Conservation (phyloP, 805 yeast genomes). For the Torulaspora quercuum region DNA sequence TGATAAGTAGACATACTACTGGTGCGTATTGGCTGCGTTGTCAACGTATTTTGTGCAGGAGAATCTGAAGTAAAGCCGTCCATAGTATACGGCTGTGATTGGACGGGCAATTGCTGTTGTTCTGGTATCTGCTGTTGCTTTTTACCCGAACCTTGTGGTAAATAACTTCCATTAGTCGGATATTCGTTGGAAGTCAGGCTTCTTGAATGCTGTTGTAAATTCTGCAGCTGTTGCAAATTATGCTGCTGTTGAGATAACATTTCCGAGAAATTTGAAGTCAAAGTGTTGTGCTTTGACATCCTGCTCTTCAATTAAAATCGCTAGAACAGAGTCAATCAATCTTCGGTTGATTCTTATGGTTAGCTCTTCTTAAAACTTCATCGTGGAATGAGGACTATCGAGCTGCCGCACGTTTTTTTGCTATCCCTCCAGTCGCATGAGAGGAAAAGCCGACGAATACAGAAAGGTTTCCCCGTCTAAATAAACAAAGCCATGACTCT, state of each 20-base stretch:
- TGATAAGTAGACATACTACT: constrained; percentile 13
- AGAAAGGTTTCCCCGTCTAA: too few relatives aligned
- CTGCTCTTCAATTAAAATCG: background rate
- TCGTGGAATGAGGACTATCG: too few relatives aligned
- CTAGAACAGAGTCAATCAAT: too few relatives aligned
- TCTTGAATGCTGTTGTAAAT: constrained; percentile 43
- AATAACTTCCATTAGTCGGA: constrained; percentile 5
- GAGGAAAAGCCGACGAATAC: too few relatives aligned
- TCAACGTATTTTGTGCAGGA: constrained; percentile 13
- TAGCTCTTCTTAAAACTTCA: too few relatives aligned
- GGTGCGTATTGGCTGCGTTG: constrained; percentile 14
- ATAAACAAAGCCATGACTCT: too few relatives aligned
- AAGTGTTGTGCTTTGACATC: constrained; percentile 40
- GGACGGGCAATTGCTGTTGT: constrained; percentile 10
- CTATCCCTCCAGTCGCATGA: too few relatives aligned
- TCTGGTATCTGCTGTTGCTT: constrained; percentile 9
- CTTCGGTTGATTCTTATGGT: too few relatives aligned
- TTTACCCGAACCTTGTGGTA: constrained; percentile 4
- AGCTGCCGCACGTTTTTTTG: background rate
- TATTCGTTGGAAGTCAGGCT: constrained; percentile 38
- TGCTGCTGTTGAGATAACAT: constrained; percentile 45
- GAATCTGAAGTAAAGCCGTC: constrained; percentile 10
- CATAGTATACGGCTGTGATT: constrained; percentile 9
- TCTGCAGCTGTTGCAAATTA: constrained; percentile 46
- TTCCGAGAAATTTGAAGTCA: constrained; percentile 38